Evolutionary conservation across 768 basidiomycete species (phyloP).

Genomic region (Lentinula guzmanii): DNA sequence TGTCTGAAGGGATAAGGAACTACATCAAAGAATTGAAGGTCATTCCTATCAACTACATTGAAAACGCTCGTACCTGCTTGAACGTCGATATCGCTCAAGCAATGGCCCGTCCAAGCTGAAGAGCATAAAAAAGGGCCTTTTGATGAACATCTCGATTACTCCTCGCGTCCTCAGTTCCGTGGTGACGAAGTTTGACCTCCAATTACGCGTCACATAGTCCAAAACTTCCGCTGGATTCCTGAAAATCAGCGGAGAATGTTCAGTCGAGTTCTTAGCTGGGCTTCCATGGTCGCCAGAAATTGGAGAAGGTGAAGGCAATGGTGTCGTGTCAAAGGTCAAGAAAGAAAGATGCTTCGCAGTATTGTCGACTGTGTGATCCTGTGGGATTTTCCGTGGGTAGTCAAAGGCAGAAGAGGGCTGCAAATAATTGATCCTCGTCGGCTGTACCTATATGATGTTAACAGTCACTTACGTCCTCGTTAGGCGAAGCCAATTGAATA

Average conservation of each 20-base stretch:
- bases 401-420: not conserved
- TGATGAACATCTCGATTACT: constrained; percentile 64
- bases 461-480: not conserved
- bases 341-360: constrained; percentile 31
- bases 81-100: constrained; percentile 58
- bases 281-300: constrained; percentile 12
- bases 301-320: constrained; percentile 12
- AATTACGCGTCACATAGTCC: constrained; percentile 71
- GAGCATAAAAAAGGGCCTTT: constrained; percentile 88
- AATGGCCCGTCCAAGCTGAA: constrained; percentile 81
- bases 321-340: constrained; percentile 29
- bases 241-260: constrained; percentile 29
- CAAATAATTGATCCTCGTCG: not conserved
- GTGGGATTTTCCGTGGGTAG: not conserved
- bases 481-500: constrained; percentile 30
- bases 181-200: constrained; percentile 80
- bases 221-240: constrained; percentile 49
- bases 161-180: constrained; percentile 52
- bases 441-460: no score
- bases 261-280: constrained; percentile 7
- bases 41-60: not conserved
- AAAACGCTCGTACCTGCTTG: constrained; percentile 34
- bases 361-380: not conserved
- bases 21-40: constrained; percentile 3
- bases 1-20: constrained; percentile 47